phyloP scores from a whole-genome alignment of 495 filamentous ascomycete genomes.

The Penicillium crystallinum region DNA sequence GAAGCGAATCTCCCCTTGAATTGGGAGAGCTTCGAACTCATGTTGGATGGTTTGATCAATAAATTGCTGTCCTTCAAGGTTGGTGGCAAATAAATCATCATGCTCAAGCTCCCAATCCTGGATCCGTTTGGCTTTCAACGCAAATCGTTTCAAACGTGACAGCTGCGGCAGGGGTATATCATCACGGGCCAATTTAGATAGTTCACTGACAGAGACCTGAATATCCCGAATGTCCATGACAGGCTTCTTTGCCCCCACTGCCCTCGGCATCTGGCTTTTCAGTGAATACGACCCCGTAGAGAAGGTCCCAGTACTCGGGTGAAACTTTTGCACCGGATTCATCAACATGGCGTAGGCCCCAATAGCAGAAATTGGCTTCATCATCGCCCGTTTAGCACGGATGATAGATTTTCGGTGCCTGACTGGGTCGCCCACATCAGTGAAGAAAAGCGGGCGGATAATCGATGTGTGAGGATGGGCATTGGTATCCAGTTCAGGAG shows the following conservation, averaged over 20 bases:
- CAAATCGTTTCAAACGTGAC: constrained; percentile 14
- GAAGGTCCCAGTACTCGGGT: constrained; percentile 43
- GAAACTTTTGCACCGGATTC: constrained; percentile 41
- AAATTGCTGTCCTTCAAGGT: constrained; percentile 19
- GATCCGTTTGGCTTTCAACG: constrained; percentile 24
- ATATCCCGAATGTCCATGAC: constrained; percentile 12
- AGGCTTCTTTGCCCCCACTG: neutral
- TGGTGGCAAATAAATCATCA: constrained; percentile 24
- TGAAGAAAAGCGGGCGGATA: constrained; percentile 12
- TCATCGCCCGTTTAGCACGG: neutral
- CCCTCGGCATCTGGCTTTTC: neutral
- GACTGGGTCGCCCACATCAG: neutral
- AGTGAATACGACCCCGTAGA: constrained; percentile 25
- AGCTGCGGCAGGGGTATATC: neutral
- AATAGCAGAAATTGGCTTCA: constrained; percentile 21
- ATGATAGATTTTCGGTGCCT: neutral
- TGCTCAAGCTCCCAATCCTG: constrained; percentile 35
- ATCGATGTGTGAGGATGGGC: constrained; percentile 21
- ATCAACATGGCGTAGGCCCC: constrained; percentile 41
- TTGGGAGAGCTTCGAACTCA: constrained; percentile 27
- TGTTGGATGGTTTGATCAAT: constrained; percentile 34
- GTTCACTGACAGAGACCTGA: constrained; percentile 25
- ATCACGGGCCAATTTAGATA: constrained; percentile 16
- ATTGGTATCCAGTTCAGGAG: constrained; percentile 6
- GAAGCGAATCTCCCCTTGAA: constrained; percentile 34